A percentile compares a stretch with the other conserved stretches of the same genome.
These are phyloP conservation scores for Parsonsia alboflavescens DNA, from an alignment of 257 asterid species.

Conservation along the genomic window DNA sequence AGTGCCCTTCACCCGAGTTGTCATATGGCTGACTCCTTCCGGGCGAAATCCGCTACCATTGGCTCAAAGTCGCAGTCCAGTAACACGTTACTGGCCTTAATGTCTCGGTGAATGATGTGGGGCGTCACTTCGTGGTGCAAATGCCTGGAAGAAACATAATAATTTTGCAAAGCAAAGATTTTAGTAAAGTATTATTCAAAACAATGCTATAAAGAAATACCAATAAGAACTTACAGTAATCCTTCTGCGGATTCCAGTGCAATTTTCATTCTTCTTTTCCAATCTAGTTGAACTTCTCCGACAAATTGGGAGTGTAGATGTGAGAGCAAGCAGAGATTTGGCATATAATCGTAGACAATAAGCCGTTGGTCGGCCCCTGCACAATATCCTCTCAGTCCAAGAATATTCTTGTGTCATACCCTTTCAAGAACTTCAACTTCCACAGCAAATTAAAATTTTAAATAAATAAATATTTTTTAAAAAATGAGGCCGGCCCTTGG, in stretches of 20 bases:
- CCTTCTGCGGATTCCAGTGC: constrained; percentile 76
- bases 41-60: constrained; percentile 77
- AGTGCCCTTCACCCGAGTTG: too few relatives aligned
- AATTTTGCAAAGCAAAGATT: too few relatives aligned
- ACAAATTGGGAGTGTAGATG: constrained; percentile 74
- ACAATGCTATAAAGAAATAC: too few relatives aligned
- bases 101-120: constrained; percentile 76
- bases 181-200: too few relatives aligned
- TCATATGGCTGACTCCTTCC: constrained; percentile 87
- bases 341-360: constrained; percentile 81
- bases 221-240: constrained; percentile 40
- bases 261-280: constrained; percentile 66
- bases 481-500: too few relatives aligned
- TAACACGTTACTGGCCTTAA: constrained; percentile 80
- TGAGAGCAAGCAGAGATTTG: constrained; percentile 74
- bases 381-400: constrained; percentile 75
- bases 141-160: constrained; percentile 36
- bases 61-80: constrained; percentile 69
- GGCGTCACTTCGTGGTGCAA: constrained; percentile 80
- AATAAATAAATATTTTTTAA: too few relatives aligned
- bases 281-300: constrained; percentile 55
- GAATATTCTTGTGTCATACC: constrained; percentile 70
- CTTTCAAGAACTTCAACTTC: constrained; percentile 87
- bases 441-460: constrained; percentile 74
- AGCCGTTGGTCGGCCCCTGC: constrained; percentile 70